Conservation (phyloP, 805 yeast genomes). For the Teunomyces cretensis region DNA sequence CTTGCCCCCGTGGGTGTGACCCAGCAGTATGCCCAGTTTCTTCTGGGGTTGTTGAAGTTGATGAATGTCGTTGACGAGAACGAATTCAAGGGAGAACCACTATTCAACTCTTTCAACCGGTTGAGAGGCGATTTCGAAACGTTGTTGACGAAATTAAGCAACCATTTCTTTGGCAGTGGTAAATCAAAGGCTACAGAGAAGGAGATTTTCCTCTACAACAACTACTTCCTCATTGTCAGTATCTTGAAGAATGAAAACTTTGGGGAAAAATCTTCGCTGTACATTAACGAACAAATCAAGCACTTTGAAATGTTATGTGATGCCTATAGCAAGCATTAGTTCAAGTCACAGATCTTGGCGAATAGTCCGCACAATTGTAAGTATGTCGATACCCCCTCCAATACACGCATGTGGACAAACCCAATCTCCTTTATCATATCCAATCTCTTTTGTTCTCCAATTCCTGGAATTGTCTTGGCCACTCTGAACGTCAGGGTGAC, state of each 20-base stretch:
- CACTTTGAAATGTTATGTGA: conserved; percentile 42
- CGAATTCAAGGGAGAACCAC: conserved; percentile 59
- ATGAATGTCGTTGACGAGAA: conserved; percentile 19
- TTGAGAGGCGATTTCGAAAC: conserved; percentile 80
- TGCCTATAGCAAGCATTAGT: conserved; percentile 28
- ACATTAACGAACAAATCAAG: conserved; percentile 35
- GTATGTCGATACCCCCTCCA: conserved; percentile 90
- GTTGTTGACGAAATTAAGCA: conserved; percentile 67
- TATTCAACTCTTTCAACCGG: conserved; percentile 65
- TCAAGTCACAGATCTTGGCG: conserved; percentile 49
- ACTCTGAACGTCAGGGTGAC: conserved; percentile 89
- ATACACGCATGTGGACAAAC: conserved; percentile 82
- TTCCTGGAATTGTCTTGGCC: conserved; percentile 67
- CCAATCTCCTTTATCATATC: conserved; percentile 87
- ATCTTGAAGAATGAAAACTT: conserved; percentile 46
- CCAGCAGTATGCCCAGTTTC: conserved; percentile 71
- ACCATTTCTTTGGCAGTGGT: conserved; percentile 30
- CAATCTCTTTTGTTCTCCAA: conserved; percentile 67
- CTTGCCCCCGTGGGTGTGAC: conserved; percentile 60
- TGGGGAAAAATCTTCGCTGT: conserved; percentile 16
- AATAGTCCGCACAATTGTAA: conserved; percentile 83
- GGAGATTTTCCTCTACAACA: conserved; percentile 74
- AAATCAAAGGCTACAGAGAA: conserved; percentile 45
- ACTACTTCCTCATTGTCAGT: conserved; percentile 62
- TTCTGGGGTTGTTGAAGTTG: conserved; percentile 69